Percentiles rank a stretch among this genome's conserved stretches.
phyloP scores from a whole-genome alignment of 2,329 filamentous ascomycete species.

The Nigrospora sphaerica region DNA sequence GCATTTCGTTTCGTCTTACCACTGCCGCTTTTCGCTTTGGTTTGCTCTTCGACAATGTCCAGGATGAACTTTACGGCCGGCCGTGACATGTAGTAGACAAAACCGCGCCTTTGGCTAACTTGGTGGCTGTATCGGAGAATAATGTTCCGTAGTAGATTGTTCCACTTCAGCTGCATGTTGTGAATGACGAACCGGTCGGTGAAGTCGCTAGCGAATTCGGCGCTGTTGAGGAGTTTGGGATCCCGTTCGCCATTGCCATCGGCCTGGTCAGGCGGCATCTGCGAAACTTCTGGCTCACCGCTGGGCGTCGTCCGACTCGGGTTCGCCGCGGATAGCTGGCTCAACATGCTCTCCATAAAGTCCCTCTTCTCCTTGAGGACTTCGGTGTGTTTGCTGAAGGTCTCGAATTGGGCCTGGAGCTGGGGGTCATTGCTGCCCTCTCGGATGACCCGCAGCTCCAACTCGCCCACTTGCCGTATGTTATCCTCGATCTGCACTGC shows the following conservation, averaged over 20 bases:
- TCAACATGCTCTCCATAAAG: constrained; percentile 52
- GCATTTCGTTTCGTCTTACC: constrained; percentile 9
- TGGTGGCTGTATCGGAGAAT: constrained; percentile 96
- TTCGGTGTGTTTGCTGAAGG: constrained; percentile 45
- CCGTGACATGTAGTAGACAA: constrained; percentile 95
- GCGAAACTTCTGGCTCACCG: background rate
- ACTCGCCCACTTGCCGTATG: constrained; percentile 63
- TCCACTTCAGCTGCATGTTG: constrained; percentile 97
- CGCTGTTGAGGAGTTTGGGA: constrained; percentile 60
- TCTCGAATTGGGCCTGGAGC: constrained; percentile 52
- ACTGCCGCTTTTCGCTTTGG: constrained; percentile 52
- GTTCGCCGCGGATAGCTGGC: constrained; percentile 35
- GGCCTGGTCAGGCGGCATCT: constrained; percentile 6
- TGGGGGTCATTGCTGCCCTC: constrained; percentile 41
- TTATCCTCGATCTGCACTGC: constrained; percentile 73
- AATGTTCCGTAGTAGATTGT: constrained; percentile 90
- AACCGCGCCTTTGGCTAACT: constrained; percentile 89
- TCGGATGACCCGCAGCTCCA: constrained; percentile 59
- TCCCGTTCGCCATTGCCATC: constrained; percentile 20
- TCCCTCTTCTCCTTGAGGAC: constrained; percentile 51
- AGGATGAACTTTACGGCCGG: constrained; percentile 96
- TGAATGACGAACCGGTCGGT: constrained; percentile 98
- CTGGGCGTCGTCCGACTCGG: constrained; percentile 18
- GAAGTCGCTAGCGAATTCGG: constrained; percentile 89
- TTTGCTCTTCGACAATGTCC: constrained; percentile 93